Percentiles rank a stretch among this genome's conserved stretches.
phyloP scores from a whole-genome alignment of 192 early-diverging fungal species.

The Neocallimastix lanati region DNA sequence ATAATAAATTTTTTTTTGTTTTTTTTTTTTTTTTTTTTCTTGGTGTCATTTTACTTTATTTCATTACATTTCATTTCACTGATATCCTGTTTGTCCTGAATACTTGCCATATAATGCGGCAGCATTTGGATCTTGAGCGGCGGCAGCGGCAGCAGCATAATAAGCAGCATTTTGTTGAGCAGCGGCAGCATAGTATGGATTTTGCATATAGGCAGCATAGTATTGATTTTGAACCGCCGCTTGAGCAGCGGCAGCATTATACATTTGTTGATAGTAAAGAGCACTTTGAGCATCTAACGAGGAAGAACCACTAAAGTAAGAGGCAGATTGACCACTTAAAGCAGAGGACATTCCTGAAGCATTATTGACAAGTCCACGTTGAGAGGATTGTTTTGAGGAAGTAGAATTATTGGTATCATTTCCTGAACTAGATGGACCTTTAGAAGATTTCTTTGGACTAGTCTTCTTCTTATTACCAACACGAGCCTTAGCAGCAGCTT shows the following conservation, averaged over 20 bases:
- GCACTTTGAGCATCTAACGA: background rate
- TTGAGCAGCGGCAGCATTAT: background rate
- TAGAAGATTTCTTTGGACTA: background rate
- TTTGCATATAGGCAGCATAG: background rate
- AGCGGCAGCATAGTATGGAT: background rate
- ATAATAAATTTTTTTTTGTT: no score
- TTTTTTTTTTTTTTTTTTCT: no score
- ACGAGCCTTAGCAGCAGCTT: background rate
- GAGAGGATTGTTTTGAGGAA: background rate
- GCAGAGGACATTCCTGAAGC: background rate
- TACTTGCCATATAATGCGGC: background rate
- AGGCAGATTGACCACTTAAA: background rate
- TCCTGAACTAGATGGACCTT: background rate
- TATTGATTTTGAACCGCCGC: background rate
- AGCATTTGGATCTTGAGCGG: background rate
- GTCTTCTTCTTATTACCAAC: background rate
- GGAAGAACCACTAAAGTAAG: background rate
- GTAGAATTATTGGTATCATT: background rate
- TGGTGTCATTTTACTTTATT: no score
- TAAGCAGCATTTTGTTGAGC: background rate
- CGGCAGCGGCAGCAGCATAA: background rate
- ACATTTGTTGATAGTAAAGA: background rate
- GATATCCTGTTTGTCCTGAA: background rate
- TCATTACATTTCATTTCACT: background rate
- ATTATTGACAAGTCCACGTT: background rate